These are phyloP conservation scores for Chlamydomonas schloesseri DNA, from an alignment of 139 green algal genomes.

Conservation along the genomic window DNA sequence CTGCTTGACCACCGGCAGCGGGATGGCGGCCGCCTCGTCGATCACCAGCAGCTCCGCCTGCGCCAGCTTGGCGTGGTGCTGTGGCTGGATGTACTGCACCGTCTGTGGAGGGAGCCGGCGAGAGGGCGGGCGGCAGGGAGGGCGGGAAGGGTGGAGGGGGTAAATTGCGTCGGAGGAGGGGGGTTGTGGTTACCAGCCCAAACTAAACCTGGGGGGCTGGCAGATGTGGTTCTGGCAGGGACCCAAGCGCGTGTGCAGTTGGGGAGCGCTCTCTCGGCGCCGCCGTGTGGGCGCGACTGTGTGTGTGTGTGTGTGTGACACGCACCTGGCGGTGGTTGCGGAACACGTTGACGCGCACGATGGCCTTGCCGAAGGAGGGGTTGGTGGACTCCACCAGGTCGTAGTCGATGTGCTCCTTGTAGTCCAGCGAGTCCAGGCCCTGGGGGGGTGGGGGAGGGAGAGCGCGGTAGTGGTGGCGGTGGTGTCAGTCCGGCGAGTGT, in stretches of 20 bases:
- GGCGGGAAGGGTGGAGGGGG: background rate
- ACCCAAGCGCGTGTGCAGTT: no score
- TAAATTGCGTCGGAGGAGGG: background rate
- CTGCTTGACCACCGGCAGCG: constrained; percentile 91
- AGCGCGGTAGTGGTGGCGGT: background rate
- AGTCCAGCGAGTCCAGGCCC: constrained; percentile 88
- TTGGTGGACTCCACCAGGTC: constrained; percentile 96
- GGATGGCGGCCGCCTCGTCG: constrained; percentile 97
- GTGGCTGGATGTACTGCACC: constrained; percentile 97
- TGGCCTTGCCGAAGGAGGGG: constrained; percentile 88
- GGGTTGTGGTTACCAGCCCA: background rate
- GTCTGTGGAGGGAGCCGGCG: constrained; percentile 73
- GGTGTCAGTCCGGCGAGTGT: background rate
- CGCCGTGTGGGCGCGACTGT: no score
- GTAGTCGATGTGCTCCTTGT: constrained; percentile 98
- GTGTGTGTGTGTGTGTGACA: no score
- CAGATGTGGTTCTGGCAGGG: no score
- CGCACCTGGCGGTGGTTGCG: constrained; percentile 85
- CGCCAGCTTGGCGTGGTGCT: constrained; percentile 87
- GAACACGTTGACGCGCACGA: constrained; percentile 96
- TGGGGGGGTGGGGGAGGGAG: constrained; percentile 10
- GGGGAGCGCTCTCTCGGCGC: no score
- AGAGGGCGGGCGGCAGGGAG: background rate
- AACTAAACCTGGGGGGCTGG: background rate
- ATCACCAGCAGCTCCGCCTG: constrained; percentile 98